Conservation (phyloP, 345 rosid species). For the Trapa incisa region DNA sequence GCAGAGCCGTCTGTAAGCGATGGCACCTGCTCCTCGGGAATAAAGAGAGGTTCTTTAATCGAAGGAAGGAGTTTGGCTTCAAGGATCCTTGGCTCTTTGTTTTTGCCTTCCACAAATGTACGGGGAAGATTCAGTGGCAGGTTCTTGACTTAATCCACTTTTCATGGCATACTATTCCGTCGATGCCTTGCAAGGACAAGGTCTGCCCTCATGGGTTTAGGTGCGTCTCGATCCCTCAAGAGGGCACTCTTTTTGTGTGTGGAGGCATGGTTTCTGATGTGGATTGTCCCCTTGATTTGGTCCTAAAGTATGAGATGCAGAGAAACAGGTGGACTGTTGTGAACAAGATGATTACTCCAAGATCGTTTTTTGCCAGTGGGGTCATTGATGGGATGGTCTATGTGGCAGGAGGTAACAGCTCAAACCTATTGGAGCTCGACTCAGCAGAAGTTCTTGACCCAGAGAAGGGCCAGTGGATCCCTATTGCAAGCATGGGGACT, state of each 20-base stretch:
- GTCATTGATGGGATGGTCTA: conserved; percentile 64
- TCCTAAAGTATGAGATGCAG: conserved; percentile 67
- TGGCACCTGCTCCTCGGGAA: conserved; percentile 60
- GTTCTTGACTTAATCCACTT: conserved; percentile 59
- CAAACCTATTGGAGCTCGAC: conserved; percentile 55
- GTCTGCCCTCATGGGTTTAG: conserved; percentile 73
- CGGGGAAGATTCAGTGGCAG: conserved; percentile 73
- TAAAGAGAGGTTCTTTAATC: conserved; percentile 58
- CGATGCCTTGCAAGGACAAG: conserved; percentile 75
- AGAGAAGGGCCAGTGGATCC: conserved; percentile 43
- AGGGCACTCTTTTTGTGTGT: conserved; percentile 63
- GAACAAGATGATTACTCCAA: conserved; percentile 47
- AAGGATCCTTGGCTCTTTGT: conserved; percentile 83
- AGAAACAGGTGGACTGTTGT: conserved; percentile 71
- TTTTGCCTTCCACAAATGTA: conserved; percentile 57
- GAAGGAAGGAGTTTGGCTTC: conserved; percentile 55
- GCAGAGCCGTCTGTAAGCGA: conserved; percentile 64
- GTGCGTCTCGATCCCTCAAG: conserved; percentile 45
- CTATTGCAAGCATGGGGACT: conserved; percentile 53
- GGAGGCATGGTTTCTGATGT: conserved; percentile 81
- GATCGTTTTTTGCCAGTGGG: conserved; percentile 70
- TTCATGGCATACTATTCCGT: conserved; percentile 70
- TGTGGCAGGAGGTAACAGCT: conserved; percentile 76
- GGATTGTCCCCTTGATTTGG: conserved; percentile 63
- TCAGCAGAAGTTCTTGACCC: conserved; percentile 72